Base-by-base conservation (phyloP, 2,329 filamentous ascomycete species). In the Nothophaeocryptopus gaeumannii region DNA sequence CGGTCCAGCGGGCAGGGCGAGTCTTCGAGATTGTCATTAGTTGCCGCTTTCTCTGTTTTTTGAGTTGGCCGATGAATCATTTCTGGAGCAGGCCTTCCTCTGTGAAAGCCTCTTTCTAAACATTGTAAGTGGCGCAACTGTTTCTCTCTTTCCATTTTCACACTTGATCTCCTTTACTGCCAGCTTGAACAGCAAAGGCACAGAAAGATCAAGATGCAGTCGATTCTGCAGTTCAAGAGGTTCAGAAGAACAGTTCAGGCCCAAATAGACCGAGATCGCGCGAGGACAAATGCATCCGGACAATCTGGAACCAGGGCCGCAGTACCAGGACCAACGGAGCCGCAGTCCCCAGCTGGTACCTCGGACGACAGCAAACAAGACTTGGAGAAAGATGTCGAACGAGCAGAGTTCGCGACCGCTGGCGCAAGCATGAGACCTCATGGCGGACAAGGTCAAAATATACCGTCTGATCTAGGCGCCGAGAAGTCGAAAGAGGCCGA, bases 221-320 rank as follows among this genome's bases (percentile, higher is more conserved):
- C 57, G 15, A 13, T 54, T 15, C 35, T 64, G 13, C 63, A 65
- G 30, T 62, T 62, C 43, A 50, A 54, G 14, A 54, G 61, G 32
- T 64, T 63, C 47, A 50, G 54, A 35, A 42, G 47, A 1, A 52
- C 59, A 10, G 53, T 61, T 5, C 38, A 59, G 35, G 54, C 51
- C n/a, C 63, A 65, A 34, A 29, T 63, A 9, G 55, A 60, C 16
- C 47, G 59, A 41, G 62, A 63, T 34, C 48, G 50, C n/a, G 55
- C 34, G 9, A 58, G 55, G 37, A 50, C 49, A 31, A 41, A 56
- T 13, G 42, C 45, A 10, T 14, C 34, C 4, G 31, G 34, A 35
- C 36, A n/a, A 32, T 39, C 37, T 15, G 16, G 16, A 47, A 42
- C 35, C 8, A 36, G 38, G 35, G 12, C 43, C 10, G 20, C 20